Conservation (phyloP, 805 yeast genomes). For the Barnettozyma salicaria region DNA sequence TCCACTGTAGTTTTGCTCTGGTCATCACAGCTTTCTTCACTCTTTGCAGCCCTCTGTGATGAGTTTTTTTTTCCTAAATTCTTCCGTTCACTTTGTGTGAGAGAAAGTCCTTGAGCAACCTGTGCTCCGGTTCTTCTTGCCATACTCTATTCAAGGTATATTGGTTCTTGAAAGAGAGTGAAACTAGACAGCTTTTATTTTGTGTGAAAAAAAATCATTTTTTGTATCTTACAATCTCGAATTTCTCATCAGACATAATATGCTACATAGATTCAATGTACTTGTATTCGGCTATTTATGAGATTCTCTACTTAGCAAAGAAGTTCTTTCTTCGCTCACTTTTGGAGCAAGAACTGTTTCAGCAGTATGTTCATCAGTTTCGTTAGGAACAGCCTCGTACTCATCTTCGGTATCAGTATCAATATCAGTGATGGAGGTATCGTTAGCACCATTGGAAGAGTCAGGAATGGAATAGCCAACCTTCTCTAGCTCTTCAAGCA, state of each 20-base stretch:
- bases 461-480: slow-evolving; percentile 36
- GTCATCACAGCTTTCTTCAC: no score
- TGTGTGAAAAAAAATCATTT: no score
- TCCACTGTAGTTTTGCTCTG: neutral
- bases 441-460: slow-evolving; percentile 10
- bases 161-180: neutral
- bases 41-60: slow-evolving; percentile 4
- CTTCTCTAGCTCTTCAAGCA: slow-evolving; percentile 39
- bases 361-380: slow-evolving; percentile 11
- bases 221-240: no score
- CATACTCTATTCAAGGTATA: slow-evolving; percentile 1
- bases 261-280: slow-evolving; percentile 7
- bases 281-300: no score
- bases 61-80: slow-evolving; percentile 6
- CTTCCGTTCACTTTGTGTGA: slow-evolving; percentile 22
- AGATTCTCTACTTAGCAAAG: slow-evolving; percentile 24
- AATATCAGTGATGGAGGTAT: slow-evolving; percentile 2
- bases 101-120: slow-evolving; percentile 14
- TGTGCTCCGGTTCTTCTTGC: slow-evolving; percentile 6
- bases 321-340: slow-evolving; percentile 21
- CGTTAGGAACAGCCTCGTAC: slow-evolving; percentile 22
- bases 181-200: neutral
- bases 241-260: neutral
- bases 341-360: slow-evolving; percentile 7
- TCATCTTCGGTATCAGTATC: slow-evolving; percentile 20